A percentile compares a stretch with the other conserved stretches of the same genome.
phyloP scores from a whole-genome alignment of 495 filamentous ascomycete species.

The Penicillium flavigenum region DNA sequence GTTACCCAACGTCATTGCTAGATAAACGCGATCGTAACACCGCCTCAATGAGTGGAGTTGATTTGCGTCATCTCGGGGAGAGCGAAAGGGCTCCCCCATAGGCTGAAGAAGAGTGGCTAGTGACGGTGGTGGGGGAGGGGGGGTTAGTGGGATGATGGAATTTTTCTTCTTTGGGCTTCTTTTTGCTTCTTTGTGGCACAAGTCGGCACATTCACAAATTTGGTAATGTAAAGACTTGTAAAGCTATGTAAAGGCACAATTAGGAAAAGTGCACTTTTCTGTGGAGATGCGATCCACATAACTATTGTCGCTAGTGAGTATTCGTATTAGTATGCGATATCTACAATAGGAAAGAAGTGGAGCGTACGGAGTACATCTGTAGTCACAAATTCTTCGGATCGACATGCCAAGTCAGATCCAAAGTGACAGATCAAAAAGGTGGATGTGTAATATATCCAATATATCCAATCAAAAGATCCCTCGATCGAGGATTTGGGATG shows the following conservation, averaged over 20 bases:
- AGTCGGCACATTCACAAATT: neutral
- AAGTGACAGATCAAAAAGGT: conserved; percentile 4
- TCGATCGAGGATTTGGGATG: neutral
- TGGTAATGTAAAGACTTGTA: neutral
- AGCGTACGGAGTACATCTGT: too few relatives aligned
- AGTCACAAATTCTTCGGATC: neutral
- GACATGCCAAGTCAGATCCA: neutral
- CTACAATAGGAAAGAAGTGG: too few relatives aligned
- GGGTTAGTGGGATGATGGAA: neutral
- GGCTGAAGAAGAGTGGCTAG: conserved; percentile 8
- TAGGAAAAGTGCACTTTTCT: neutral
- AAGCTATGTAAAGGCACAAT: neutral
- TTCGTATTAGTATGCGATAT: too few relatives aligned
- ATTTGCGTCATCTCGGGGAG: conserved; percentile 11
- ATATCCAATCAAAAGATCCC: neutral
- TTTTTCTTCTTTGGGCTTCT: neutral
- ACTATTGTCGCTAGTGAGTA: neutral
- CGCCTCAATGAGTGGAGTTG: conserved; percentile 11
- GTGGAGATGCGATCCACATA: conserved; percentile 9
- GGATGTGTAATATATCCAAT: conserved; percentile 1
- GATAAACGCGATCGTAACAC: neutral
- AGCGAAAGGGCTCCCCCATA: neutral
- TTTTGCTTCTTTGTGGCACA: neutral
- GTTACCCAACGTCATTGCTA: conserved; percentile 11
- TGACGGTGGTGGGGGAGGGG: neutral